Base-by-base conservation (phyloP, 1,139 yeast species). In the Protomyces pachydermus region DNA sequence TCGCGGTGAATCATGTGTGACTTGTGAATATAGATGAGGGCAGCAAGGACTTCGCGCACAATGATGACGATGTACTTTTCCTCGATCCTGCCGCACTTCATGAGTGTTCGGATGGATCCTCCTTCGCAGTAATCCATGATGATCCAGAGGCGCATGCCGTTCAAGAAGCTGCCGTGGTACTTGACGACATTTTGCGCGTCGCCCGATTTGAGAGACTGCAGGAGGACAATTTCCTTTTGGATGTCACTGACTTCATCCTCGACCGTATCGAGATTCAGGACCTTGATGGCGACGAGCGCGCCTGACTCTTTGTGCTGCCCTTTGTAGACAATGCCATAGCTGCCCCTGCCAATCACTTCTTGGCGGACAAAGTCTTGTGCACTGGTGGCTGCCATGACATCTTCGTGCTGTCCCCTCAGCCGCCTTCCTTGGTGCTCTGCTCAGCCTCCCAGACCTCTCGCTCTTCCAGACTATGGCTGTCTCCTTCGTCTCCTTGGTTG, bases 51-150 rank as follows among this genome's bases (percentile, higher is more conserved):
- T 73, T 95, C 98, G 62, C 98, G 80, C 61, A 87, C 82, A 14
- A 95, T 83, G 20, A 95, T 86, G 9, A 91, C 88, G 50, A 89
- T 84, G 73, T 88, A 87, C 71, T 81, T 81, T 72, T 93, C 98
- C 69, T 91, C 97, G 60, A 95, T 81, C 42, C 83, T 84, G 0
- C 98, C 98, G 0, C 98, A 91, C 71, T 88, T 85, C 65, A 95
- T 79, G 61, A 95, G 77, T 0, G 97, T 89, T 65, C 98, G 79
- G 57, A 95, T 83, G 0, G 96, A 88, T 0, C 99, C 99, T 14
- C 98, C 99, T 0, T 96, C 95, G 75, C 98, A 93, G 73, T 88
- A 84, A 73, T 95, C 98, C 98, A 95, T 95, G 65, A 95, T 85
- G 73, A 95, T 91, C 98, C 99, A 95, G 45, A 95, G 78, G 72